Evolutionary conservation across 148 eudicot species (phyloP), one percentile per base, ranked within the genome.

Genomic region (Fagopyrum homotropicum): DNA sequence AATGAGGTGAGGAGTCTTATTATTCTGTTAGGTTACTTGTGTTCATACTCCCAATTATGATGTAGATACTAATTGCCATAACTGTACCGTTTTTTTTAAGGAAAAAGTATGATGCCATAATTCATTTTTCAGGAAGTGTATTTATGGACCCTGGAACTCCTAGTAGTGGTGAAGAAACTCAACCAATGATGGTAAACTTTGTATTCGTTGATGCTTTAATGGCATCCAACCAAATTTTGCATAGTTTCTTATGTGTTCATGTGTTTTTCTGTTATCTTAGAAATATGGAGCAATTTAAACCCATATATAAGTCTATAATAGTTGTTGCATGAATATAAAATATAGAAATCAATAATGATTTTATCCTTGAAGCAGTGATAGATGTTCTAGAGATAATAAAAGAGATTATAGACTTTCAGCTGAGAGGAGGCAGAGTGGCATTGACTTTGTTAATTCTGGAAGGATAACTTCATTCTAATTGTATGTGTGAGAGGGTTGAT

Each of bases 111-210:
- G 26, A 5, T 57, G 30, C 7, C 64, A 57, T 57, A 9, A 22
- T 7, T 68, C 72, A 68, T 9, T 43, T 64, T 61, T 64, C 50
- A 47, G 78, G 22, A 48, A 12, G 6, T 55, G 26, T 30, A n/a
- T 75, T 59, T 49, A 87, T 89, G 89, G 87, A 85, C 70, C 72
- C 69, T 56, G 81, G 75, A 75, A 80, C 78, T 73, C 75, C 72
- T 17, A 61, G 78, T 48, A 63, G 57, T 74, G 89, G 69, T 72
- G 85, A 87, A 50, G 80, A 82, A 74, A 72, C 82, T 16, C 75
- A 78, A 6, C 74, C 78, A 45, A 26, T 81, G 72, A 54, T 81
- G 90, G 90, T 89, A 89, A 73, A 26, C 64, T 61, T 61, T 8
- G 57, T 9, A 26, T 15, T 60, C 68, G 9, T 61, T n/a, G 30